Percentiles rank a stretch among this genome's conserved stretches.
phyloP scores from a whole-genome alignment of 2,329 filamentous ascomycete genomes.

The Botrytis cinerea region DNA sequence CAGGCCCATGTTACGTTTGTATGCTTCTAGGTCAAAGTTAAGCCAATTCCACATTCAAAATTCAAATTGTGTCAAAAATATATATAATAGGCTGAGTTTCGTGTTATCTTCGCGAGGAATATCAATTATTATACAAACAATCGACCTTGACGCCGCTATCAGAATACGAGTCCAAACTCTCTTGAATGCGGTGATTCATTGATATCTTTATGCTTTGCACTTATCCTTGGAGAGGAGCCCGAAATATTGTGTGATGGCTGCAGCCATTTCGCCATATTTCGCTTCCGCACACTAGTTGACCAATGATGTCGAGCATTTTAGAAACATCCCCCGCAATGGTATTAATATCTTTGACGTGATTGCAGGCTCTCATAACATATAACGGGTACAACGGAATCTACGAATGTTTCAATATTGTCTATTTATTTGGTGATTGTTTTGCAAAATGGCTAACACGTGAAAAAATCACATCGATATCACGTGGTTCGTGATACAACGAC shows the following conservation, averaged over 20 bases:
- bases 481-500: not conserved
- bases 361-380: constrained; percentile 12
- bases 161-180: not conserved
- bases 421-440: not conserved
- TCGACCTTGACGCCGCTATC: not conserved
- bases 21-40: constrained; percentile 12
- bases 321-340: not conserved
- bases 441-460: not conserved
- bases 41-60: constrained; percentile 21
- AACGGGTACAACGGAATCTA: not conserved
- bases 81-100: not conserved
- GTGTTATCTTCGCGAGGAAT: not conserved
- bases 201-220: constrained; percentile 2
- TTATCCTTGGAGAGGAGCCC: not conserved
- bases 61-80: not conserved
- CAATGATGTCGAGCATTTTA: not conserved
- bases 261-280: constrained; percentile 17
- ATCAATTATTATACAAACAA: not conserved
- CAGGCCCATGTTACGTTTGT: constrained; percentile 7
- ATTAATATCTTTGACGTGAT: constrained; percentile 1
- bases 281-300: constrained; percentile 2
- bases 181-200: not conserved
- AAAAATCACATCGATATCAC: not conserved
- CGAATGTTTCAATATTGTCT: not conserved
- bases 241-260: constrained; percentile 20